Percentiles rank a stretch among this genome's conserved stretches.
Conservation (phyloP, 768 basidiomycete species). For the Podaxis sp. region DNA sequence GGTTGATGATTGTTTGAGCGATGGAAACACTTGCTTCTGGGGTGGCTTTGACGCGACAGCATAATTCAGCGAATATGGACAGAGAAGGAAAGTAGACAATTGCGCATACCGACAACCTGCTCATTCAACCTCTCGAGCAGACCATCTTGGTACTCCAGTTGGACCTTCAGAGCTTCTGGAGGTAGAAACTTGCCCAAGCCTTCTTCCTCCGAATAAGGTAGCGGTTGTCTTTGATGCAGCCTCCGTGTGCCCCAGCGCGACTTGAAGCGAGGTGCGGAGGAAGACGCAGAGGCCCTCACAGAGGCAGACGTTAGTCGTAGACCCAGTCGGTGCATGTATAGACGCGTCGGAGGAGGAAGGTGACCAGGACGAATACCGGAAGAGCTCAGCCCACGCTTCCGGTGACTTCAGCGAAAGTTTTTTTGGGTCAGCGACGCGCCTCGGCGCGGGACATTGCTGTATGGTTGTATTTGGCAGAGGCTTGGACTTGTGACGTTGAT, state of each 20-base stretch:
- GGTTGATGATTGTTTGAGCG: slow-evolving; percentile 69
- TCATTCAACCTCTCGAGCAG: slow-evolving; percentile 76
- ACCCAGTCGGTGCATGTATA: slow-evolving; percentile 25
- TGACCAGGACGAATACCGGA: neutral
- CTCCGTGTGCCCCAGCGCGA: slow-evolving; percentile 32
- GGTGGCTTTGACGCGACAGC: slow-evolving; percentile 45
- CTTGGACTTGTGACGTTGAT: slow-evolving; percentile 23
- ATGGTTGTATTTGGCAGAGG: slow-evolving; percentile 32
- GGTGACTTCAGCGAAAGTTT: slow-evolving; percentile 16
- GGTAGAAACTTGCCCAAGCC: slow-evolving; percentile 82
- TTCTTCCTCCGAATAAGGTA: slow-evolving; percentile 66
- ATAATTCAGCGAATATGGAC: slow-evolving; percentile 3
- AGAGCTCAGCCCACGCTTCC: slow-evolving; percentile 9
- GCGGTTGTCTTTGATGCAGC: slow-evolving; percentile 50
- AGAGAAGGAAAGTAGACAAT: neutral
- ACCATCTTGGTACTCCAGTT: slow-evolving; percentile 86
- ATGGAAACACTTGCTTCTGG: slow-evolving; percentile 56
- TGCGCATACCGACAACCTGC: slow-evolving; percentile 62
- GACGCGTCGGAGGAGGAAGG: slow-evolving; percentile 7
- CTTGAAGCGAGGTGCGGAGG: slow-evolving; percentile 19
- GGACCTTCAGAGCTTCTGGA: slow-evolving; percentile 63
- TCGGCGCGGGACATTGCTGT: slow-evolving; percentile 20
- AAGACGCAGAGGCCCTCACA: slow-evolving; percentile 23
- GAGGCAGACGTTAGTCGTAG: slow-evolving; percentile 29
- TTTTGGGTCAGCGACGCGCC: slow-evolving; percentile 9